Percentiles rank a stretch among this genome's conserved stretches.
Evolutionary conservation across 768 basidiomycete genomes (phyloP).

Genomic region (Hortiboletus flavorubellus): DNA sequence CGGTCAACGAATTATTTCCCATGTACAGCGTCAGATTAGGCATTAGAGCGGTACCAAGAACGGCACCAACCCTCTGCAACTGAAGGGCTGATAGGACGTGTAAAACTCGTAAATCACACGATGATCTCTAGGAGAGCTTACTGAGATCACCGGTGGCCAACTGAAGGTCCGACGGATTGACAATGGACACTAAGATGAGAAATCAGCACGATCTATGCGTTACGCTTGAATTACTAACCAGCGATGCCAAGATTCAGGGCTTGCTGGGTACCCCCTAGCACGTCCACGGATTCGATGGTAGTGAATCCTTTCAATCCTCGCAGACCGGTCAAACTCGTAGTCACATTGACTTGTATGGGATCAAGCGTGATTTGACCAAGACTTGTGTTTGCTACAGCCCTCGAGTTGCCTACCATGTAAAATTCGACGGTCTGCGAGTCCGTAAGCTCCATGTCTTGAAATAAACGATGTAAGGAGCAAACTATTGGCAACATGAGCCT

Average conservation of each 20-base stretch:
- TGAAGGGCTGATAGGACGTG: conserved; percentile 44
- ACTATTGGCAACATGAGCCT: not conserved
- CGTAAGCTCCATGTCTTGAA: conserved; percentile 54
- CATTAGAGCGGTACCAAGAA: conserved; percentile 59
- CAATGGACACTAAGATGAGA: conserved; percentile 47
- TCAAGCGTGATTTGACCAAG: conserved; percentile 67
- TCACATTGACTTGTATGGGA: conserved; percentile 69
- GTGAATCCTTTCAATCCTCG: conserved; percentile 57
- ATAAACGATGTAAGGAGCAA: not conserved
- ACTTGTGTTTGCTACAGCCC: conserved; percentile 56
- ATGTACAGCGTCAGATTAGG: conserved; percentile 56
- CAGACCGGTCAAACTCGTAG: conserved; percentile 57
- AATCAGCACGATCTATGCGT: not conserved
- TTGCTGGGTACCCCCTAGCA: conserved; percentile 57
- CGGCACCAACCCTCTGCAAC: conserved; percentile 46
- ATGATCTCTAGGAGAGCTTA: conserved; percentile 31
- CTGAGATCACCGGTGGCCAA: conserved; percentile 61
- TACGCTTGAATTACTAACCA: conserved; percentile 35
- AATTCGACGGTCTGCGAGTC: conserved; percentile 47
- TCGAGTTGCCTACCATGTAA: conserved; percentile 55
- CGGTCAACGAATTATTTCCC: conserved; percentile 56
- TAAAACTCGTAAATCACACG: not conserved
- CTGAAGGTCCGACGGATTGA: conserved; percentile 67
- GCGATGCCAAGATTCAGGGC: conserved; percentile 58
- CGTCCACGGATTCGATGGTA: conserved; percentile 58